phyloP scores from a whole-genome alignment of 805 yeast species.

The Geotrichum ghanense region DNA sequence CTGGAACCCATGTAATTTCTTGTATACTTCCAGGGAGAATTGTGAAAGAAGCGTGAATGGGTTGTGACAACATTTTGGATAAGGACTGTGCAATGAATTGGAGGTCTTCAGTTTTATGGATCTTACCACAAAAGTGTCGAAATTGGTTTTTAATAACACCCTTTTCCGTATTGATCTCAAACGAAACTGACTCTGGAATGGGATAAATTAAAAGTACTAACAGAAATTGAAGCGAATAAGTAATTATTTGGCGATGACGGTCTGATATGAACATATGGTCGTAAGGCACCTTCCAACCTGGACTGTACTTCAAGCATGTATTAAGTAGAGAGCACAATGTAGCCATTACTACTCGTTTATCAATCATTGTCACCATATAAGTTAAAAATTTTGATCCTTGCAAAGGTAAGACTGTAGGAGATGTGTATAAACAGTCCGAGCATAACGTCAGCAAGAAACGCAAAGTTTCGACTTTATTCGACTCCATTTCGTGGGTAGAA shows the following conservation, averaged over 20 bases:
- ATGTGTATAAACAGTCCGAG: constrained; percentile 48
- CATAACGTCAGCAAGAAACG: constrained; percentile 48
- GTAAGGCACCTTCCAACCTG: constrained; percentile 26
- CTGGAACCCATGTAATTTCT: constrained; percentile 36
- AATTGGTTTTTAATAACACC: constrained; percentile 19
- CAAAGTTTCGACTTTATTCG: constrained; percentile 58
- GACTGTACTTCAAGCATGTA: constrained; percentile 30
- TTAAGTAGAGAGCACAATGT: constrained; percentile 61
- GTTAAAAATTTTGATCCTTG: constrained; percentile 54
- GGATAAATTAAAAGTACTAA: constrained; percentile 53
- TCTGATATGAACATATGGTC: constrained; percentile 20
- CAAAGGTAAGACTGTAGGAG: constrained; percentile 31
- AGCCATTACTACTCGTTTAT: constrained; percentile 37
- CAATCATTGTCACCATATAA: constrained; percentile 39
- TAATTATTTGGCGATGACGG: constrained; percentile 29
- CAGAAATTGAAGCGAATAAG: constrained; percentile 51
- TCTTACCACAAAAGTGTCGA: constrained; percentile 23
- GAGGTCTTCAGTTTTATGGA: constrained; percentile 25
- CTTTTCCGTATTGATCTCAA: constrained; percentile 3
- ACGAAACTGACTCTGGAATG: constrained; percentile 31
- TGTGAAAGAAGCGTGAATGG: constrained; percentile 26
- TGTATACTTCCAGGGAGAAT: constrained; percentile 21
- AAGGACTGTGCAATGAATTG: constrained; percentile 23
- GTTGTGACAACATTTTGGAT: constrained; percentile 26
- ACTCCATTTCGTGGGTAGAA: constrained; percentile 36